A percentile compares a stretch with the other conserved stretches of the same genome.
Evolutionary conservation across 768 basidiomycete species (phyloP).

Genomic region (Boletus sp.): DNA sequence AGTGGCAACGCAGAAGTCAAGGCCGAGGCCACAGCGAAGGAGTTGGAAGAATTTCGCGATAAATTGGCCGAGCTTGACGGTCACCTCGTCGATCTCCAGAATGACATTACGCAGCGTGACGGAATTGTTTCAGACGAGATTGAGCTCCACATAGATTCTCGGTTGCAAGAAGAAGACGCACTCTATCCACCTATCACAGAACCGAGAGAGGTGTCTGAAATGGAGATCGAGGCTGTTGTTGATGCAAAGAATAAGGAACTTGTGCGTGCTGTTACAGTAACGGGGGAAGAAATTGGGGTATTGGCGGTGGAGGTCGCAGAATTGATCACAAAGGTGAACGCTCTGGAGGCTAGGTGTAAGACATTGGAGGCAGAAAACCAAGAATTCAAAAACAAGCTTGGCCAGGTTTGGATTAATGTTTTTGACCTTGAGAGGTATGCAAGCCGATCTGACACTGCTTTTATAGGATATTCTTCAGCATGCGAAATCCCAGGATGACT

Average conservation of each 20-base stretch:
- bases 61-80: slow-evolving; percentile 28
- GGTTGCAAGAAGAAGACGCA: slow-evolving; percentile 26
- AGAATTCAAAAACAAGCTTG: slow-evolving; percentile 23
- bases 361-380: slow-evolving; percentile 29
- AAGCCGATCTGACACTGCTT: neutral
- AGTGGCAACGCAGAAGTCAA: neutral
- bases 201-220: slow-evolving; percentile 13
- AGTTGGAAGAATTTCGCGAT: slow-evolving; percentile 29
- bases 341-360: slow-evolving; percentile 20
- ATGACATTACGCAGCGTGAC: slow-evolving; percentile 37
- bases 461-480: slow-evolving; percentile 15
- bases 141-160: slow-evolving; percentile 29
- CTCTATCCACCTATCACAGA: slow-evolving; percentile 23
- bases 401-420: slow-evolving; percentile 24
- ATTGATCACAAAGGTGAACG: slow-evolving; percentile 30
- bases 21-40: slow-evolving; percentile 6
- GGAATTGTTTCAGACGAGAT: slow-evolving; percentile 28
- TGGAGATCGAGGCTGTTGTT: slow-evolving; percentile 27
- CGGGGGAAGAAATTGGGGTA: slow-evolving; percentile 31
- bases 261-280: slow-evolving; percentile 10
- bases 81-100: slow-evolving; percentile 34
- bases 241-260: slow-evolving; percentile 24
- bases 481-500: slow-evolving; percentile 10
- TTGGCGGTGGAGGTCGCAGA: slow-evolving; percentile 32
- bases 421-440: neutral